These are phyloP conservation scores for Nakazawaea anatomiae DNA, from an alignment of 805 yeast species.

Conservation along the genomic window DNA sequence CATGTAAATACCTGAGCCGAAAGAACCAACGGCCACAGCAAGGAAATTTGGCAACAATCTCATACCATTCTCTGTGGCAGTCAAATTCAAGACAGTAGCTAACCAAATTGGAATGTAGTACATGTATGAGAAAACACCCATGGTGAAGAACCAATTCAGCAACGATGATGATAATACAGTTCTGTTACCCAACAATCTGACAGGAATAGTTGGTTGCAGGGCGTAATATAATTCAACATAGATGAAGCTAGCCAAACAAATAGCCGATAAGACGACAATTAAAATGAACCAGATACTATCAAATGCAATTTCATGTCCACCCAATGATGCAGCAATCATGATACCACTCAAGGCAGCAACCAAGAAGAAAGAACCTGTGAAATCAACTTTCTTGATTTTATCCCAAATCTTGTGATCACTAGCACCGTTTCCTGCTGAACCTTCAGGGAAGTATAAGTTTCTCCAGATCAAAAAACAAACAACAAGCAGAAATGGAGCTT, in stretches of 20 bases:
- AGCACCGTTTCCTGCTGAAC: conserved; percentile 49
- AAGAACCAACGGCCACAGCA: conserved; percentile 60
- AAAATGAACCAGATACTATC: conserved; percentile 32
- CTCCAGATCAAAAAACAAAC: conserved; percentile 33
- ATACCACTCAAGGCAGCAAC: conserved; percentile 53
- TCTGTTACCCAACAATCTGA: conserved; percentile 47
- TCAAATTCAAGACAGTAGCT: conserved; percentile 43
- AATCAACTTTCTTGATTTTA: conserved; percentile 57
- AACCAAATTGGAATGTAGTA: conserved; percentile 70
- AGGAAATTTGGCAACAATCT: conserved; percentile 54
- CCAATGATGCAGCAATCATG: conserved; percentile 60
- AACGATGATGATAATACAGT: conserved; percentile 63
- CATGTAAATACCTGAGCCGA: conserved; percentile 62
- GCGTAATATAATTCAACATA: conserved; percentile 47
- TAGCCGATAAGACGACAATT: conserved; percentile 27
- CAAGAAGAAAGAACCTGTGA: conserved; percentile 55
- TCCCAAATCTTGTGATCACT: conserved; percentile 35
- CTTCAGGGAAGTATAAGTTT: conserved; percentile 32
- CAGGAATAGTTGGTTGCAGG: conserved; percentile 62
- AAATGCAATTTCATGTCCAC: conserved; percentile 51
- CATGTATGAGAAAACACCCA: conserved; percentile 57
- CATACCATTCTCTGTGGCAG: conserved; percentile 53
- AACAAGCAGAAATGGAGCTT: conserved; percentile 43
- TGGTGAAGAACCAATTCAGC: conserved; percentile 65
- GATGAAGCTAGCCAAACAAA: conserved; percentile 34